Evolutionary conservation across 441 rosid species (phyloP).

Genomic region (Dalechampia spathulata): DNA sequence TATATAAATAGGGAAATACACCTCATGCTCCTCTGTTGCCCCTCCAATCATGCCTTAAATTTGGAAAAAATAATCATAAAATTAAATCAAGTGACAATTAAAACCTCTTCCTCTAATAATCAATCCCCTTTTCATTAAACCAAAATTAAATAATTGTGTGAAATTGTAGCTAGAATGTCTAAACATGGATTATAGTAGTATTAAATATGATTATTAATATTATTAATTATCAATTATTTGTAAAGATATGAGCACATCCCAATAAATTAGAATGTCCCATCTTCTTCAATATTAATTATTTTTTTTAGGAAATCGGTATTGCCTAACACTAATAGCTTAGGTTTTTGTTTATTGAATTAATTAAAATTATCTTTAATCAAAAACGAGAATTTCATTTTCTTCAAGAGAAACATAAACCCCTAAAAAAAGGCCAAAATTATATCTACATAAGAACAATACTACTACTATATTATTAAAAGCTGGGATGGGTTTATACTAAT

Average conservation of each 20-base stretch:
- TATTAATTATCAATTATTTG: background rate
- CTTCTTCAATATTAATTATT: background rate
- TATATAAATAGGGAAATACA: slow-evolving; percentile 5
- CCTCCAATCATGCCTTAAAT: slow-evolving; percentile 25
- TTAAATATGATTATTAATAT: too few species aligned
- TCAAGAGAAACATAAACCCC: slow-evolving; percentile 2
- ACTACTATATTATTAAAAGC: too few species aligned
- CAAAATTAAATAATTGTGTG: too few species aligned
- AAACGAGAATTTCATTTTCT: slow-evolving; percentile 9
- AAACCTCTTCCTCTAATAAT: background rate
- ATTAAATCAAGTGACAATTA: background rate
- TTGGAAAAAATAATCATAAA: background rate
- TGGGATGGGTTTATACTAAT: too few species aligned
- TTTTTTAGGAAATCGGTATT: background rate
- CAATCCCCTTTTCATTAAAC: background rate
- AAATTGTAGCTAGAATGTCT: slow-evolving; percentile 11
- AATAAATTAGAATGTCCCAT: slow-evolving; percentile 21
- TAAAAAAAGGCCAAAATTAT: background rate
- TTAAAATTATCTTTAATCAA: background rate
- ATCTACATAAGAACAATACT: background rate
- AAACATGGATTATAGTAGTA: background rate
- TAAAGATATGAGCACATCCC: slow-evolving; percentile 16
- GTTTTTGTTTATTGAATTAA: background rate
- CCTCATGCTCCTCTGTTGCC: slow-evolving; percentile 27
- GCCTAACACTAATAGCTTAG: background rate